Evolutionary conservation across 2,329 filamentous ascomycete species (phyloP).

Genomic region (Thelonectria olida): DNA sequence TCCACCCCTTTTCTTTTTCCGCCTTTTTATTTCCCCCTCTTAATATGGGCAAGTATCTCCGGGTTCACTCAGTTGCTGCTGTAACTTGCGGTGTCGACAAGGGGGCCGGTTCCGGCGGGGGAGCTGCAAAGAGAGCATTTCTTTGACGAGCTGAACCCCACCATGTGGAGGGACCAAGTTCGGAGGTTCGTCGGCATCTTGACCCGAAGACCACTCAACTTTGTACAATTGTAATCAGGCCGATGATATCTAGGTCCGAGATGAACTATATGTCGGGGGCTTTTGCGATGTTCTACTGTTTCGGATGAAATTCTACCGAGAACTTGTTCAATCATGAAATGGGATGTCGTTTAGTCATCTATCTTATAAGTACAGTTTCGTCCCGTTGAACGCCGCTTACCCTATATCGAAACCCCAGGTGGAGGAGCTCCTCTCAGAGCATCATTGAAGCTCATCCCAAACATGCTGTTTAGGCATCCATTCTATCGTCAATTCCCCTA

Average conservation of each 20-base stretch:
- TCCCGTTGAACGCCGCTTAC: constrained; percentile 9
- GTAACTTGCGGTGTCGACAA: not conserved
- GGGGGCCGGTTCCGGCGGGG: constrained; percentile 15
- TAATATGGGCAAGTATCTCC: constrained; percentile 1
- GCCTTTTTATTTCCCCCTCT: not conserved
- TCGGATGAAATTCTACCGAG: not conserved
- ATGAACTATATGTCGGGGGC: not conserved
- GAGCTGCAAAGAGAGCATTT: not conserved
- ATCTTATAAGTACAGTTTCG: constrained; percentile 7
- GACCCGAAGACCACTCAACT: constrained; percentile 24
- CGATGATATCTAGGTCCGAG: not conserved
- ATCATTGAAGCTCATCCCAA: not conserved
- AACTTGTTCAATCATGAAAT: not conserved
- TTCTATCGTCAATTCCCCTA: constrained; percentile 23
- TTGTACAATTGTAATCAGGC: not conserved
- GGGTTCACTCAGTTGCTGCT: not conserved
- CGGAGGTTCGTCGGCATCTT: constrained; percentile 34
- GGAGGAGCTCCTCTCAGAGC: constrained; percentile 11
- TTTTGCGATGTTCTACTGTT: not conserved
- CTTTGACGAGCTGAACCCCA: not conserved
- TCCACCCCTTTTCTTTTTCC: not conserved
- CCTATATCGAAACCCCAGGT: constrained; percentile 1
- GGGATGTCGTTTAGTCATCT: constrained; percentile 13
- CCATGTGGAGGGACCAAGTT: constrained; percentile 12
- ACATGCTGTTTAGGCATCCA: too few relatives aligned